These are phyloP conservation scores for Metschnikowia kofuensis DNA, from an alignment of 805 yeast species.

Conservation along the genomic window DNA sequence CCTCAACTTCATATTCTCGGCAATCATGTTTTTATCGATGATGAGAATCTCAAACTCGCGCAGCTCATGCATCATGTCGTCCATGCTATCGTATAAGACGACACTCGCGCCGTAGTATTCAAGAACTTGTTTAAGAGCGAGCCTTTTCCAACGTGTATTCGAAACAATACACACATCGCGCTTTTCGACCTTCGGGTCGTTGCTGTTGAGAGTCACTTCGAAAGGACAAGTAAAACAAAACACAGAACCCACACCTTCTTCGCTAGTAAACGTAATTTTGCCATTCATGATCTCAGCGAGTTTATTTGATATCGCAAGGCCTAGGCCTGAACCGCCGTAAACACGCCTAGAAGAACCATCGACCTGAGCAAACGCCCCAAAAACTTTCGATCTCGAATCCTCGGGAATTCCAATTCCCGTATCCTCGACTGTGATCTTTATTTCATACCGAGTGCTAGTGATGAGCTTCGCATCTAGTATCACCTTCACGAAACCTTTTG, in stretches of 20 bases:
- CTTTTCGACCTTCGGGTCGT: constrained; percentile 3
- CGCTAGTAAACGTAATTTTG: constrained; percentile 41
- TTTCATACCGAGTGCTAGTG: constrained; percentile 32
- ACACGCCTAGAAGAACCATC: constrained; percentile 51
- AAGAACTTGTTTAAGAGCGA: constrained; percentile 31
- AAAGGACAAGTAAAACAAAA: constrained; percentile 38
- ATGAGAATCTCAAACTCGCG: constrained; percentile 20
- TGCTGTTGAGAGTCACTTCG: constrained; percentile 25
- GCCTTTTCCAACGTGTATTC: constrained; percentile 26
- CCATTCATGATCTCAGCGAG: constrained; percentile 51
- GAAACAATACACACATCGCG: constrained; percentile 33
- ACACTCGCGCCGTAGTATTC: constrained; percentile 35
- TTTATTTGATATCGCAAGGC: constrained; percentile 47
- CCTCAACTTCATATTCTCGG: constrained; percentile 3
- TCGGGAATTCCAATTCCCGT: constrained; percentile 55
- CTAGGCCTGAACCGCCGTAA: constrained; percentile 53
- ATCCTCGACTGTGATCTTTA: constrained; percentile 42
- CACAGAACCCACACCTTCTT: constrained; percentile 46
- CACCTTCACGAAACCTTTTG: constrained; percentile 40
- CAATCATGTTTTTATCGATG: constrained; percentile 19
- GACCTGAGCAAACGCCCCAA: constrained; percentile 55
- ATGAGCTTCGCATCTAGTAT: constrained; percentile 30
- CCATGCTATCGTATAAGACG: constrained; percentile 17
- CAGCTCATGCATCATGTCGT: constrained; percentile 11
- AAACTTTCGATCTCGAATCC: constrained; percentile 42